Conservation (phyloP, 2,329 filamentous ascomycete genomes). For the Hypoxylon sp. region DNA sequence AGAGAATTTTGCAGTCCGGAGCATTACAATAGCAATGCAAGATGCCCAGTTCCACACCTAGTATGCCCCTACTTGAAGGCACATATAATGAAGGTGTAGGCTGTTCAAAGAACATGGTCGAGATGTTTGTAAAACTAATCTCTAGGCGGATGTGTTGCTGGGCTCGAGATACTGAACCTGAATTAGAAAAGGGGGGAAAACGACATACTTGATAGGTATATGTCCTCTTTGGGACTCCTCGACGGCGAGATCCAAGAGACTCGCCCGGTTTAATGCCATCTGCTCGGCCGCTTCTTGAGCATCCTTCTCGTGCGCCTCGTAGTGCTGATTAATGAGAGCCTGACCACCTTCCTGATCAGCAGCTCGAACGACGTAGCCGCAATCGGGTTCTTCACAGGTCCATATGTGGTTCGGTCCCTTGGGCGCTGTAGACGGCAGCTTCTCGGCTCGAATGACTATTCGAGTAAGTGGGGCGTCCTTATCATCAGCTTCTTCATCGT, state of each 20-base stretch:
- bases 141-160: not conserved
- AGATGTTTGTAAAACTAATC: not conserved
- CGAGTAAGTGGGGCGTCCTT: conserved; percentile 37
- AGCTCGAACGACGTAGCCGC: conserved; percentile 74
- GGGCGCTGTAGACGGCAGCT: conserved; percentile 64
- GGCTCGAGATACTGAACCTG: conserved; percentile 49
- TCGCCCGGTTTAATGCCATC: conserved; percentile 58
- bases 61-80: conserved; percentile 2
- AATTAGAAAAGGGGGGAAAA: conserved; percentile 56
- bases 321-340: conserved; percentile 72
- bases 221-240: conserved; percentile 70
- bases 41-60: not conserved
- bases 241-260: conserved; percentile 63
- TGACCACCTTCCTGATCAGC: conserved; percentile 71
- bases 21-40: not conserved
- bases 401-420: conserved; percentile 75
- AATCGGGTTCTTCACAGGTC: conserved; percentile 76
- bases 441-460: conserved; percentile 66
- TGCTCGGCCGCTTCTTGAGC: conserved; percentile 61
- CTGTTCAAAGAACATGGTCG: not conserved
- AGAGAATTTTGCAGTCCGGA: not conserved
- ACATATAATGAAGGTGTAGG: not conserved
- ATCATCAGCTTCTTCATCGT: conserved; percentile 53
- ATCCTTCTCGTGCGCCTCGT: conserved; percentile 72
- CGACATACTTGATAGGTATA: conserved; percentile 70